Evolutionary conservation across 805 yeast genomes (phyloP).

Genomic region (Saccharomycopsis selenospora): DNA sequence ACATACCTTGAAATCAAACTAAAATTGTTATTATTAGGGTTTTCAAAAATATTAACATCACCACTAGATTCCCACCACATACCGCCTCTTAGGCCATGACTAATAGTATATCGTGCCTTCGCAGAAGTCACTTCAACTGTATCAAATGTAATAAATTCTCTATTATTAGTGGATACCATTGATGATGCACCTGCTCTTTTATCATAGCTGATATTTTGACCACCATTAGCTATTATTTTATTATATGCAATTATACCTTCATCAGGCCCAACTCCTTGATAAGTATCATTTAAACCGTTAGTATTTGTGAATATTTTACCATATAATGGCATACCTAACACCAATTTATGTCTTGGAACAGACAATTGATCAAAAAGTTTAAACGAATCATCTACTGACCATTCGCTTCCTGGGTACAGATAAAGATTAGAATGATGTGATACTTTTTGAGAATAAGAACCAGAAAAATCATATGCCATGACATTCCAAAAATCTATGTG

Average conservation of each 20-base stretch:
- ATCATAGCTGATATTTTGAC: not conserved
- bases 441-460: conserved; percentile 59
- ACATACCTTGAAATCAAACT: no score
- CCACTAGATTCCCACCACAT: conserved; percentile 96
- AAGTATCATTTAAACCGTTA: conserved; percentile 36
- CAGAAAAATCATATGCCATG: conserved; percentile 88
- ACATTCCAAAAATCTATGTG: conserved; percentile 68
- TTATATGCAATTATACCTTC: conserved; percentile 49
- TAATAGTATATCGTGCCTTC: conserved; percentile 55
- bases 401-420: conserved; percentile 29
- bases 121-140: conserved; percentile 40
- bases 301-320: conserved; percentile 52
- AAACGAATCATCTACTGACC: conserved; percentile 41
- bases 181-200: not conserved
- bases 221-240: conserved; percentile 38
- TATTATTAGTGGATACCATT: conserved; percentile 19
- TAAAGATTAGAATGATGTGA: conserved; percentile 70
- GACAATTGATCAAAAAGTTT: conserved; percentile 35
- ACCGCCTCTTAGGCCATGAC: conserved; percentile 62
- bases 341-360: conserved; percentile 42
- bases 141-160: conserved; percentile 58
- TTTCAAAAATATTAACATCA: no score
- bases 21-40: no score
- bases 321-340: conserved; percentile 84
- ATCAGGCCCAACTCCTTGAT: conserved; percentile 38